Conservation (phyloP, 192 early-diverging fungal genomes). For the Coemansia sp. region DNA sequence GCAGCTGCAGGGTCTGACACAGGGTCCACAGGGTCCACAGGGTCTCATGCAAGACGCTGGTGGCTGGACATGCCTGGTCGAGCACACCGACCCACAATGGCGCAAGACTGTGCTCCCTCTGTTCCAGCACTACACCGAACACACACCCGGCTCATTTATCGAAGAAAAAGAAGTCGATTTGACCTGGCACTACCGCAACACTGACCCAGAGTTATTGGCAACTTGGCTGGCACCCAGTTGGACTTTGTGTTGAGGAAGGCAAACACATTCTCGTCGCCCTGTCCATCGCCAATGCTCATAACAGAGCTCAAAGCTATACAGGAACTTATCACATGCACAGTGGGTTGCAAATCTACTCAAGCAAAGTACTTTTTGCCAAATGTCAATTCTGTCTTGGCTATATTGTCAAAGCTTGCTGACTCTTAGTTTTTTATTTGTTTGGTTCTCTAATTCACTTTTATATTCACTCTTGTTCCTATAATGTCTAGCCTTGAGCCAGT, state of each 20-base stretch:
- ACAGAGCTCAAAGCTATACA: constrained; percentile 57
- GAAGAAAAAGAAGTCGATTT: constrained; percentile 99
- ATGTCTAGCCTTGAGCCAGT: constrained; percentile 29
- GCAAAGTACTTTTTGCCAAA: constrained; percentile 83
- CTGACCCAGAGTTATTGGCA: constrained; percentile 86
- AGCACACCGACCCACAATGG: constrained; percentile 89
- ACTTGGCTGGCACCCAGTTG: constrained; percentile 52
- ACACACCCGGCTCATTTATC: constrained; percentile 95
- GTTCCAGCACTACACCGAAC: constrained; percentile 96
- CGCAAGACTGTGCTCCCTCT: constrained; percentile 87
- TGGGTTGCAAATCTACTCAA: constrained; percentile 95
- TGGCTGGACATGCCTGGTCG: constrained; percentile 84
- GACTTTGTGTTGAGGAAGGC: constrained; percentile 54
- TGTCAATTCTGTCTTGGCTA: constrained; percentile 50
- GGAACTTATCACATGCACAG: constrained; percentile 74
- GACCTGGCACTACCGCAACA: constrained; percentile 97
- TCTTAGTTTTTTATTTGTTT: background rate
- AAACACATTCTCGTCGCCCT: constrained; percentile 96
- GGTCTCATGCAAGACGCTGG: constrained; percentile 10
- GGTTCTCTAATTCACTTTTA: constrained; percentile 2
- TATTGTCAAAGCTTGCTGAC: constrained; percentile 30
- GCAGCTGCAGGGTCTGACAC: constrained; percentile 9
- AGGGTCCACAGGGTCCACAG: constrained; percentile 11
- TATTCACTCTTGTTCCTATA: constrained; percentile 1
- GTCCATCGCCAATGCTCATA: constrained; percentile 90